Evolutionary conservation across 768 basidiomycete species (phyloP), one percentile per base, ranked within the genome.

Genomic region (Phaeotremella skinneri): DNA sequence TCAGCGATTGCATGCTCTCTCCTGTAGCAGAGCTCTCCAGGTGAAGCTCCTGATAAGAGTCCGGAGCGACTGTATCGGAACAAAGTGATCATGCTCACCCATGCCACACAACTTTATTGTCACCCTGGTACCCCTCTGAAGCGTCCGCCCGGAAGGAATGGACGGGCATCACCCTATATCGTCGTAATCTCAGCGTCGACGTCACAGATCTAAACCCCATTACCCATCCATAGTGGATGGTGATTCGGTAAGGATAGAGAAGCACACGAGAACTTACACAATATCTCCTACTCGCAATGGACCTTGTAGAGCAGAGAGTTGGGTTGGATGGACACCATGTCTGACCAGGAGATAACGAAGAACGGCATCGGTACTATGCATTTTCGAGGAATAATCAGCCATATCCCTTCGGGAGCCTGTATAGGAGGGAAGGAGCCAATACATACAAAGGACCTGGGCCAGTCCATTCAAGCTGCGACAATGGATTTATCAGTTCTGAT

Each of bases 401-500:
- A 20, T 45, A 21, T 45, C 7, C 43, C 13, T 45, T 13, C 34
- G 17, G 34, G 17, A 37, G 17, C 17, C 34, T 7, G 34, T 29
- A 2, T 16, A 49, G 23, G 23, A n/a, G 16, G 5, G 21, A n/a
- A 27, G 14, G n/a, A 2, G 11, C 20, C 5, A 2, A 32, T 13
- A 58, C 64, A 55, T 37, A 66, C 64, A 64, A 68, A 20, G 51
- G 64, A 5, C 67, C 67, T 25, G 67, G 67, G 27, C 67, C 67
- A 9, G 67, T 65, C 57, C 62, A 61, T 25, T 69, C 66, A 13
- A 70, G 62, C 53, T 48, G 27, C 13, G 11, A 17, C 27, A 6
- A 25, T 7, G 7, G 26, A 13, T 16, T 25, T 7, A 25, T 13
- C 49, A n/a, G n/a, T 30, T 25, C 11, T 11, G 49, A 14, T 32